These are phyloP conservation scores for Eimeria mitis DNA, from an alignment of 169 alveolate species.

Conservation along the genomic window DNA sequence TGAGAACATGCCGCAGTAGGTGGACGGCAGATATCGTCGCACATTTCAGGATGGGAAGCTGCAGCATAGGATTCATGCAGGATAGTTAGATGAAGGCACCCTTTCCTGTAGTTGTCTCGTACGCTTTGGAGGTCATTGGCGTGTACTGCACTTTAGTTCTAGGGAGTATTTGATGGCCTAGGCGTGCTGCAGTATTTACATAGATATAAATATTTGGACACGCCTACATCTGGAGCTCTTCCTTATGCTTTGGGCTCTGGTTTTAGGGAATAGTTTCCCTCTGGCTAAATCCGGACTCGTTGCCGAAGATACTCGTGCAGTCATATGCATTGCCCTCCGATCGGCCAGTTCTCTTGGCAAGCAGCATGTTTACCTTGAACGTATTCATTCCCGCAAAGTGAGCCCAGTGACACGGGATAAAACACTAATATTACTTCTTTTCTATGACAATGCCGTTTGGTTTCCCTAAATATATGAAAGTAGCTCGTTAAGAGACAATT, in stretches of 20 bases:
- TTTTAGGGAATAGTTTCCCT: slow-evolving; percentile 38
- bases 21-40: neutral
- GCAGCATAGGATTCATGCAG: neutral
- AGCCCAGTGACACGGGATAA: slow-evolving; percentile 38
- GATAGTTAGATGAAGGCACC: neutral
- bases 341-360: slow-evolving; percentile 55
- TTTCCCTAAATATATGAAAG: neutral
- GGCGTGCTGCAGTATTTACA: neutral
- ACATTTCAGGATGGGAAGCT: neutral
- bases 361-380: slow-evolving; percentile 81
- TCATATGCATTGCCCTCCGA: slow-evolving; percentile 67
- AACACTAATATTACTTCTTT: neutral
- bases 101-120: neutral
- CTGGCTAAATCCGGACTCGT: slow-evolving; percentile 73
- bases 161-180: neutral
- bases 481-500: neutral
- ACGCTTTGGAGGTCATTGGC: neutral
- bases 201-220: neutral
- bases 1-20: neutral
- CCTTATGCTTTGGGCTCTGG: neutral
- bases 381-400: slow-evolving; percentile 83
- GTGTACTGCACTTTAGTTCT: neutral
- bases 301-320: slow-evolving; percentile 76
- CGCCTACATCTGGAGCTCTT: neutral
- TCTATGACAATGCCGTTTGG: neutral